Evolutionary conservation across 352 stramenopile species (phyloP), one percentile per base, ranked within the genome.

Genomic region (Thalassiosira hispida): DNA sequence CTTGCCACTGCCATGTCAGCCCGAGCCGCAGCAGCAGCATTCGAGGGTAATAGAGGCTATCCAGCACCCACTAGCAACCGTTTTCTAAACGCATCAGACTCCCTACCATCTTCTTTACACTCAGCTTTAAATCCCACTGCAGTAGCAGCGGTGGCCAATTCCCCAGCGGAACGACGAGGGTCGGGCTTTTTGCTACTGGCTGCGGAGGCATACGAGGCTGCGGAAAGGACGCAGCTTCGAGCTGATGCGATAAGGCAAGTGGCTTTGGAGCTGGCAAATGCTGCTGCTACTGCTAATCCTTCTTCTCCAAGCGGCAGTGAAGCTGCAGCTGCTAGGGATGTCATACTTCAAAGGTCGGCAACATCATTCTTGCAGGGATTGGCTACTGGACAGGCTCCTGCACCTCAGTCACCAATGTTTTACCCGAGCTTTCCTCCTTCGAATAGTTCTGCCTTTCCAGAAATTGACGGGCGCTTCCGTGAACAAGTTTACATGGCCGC

Each of bases 151-250:
- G 14, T 66, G 25, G 57, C 35, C 4, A 55, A 49, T 35, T 55
- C 47, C 33, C 29, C 62, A 14, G 25, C 31, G 0, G 62, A 73
- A 52, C 56, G 76, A 27, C 56, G 76, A 29, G 76, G 76, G 9
- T 79, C 67, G 23, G 76, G 55, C 2, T 84, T 69, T 49, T 55
- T 84, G 1, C 49, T 84, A 3, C 29, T 84, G 0, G 76, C 76
- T 18, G 76, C 76, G 8, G 62, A 78, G 47, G 69, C 69, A 0
- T 68, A 68, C 12, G 69, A 70, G 22, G 76, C 68, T 14, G 72
- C 72, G 25, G 73, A 81, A 63, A 27, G 65, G 40, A 70, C 55
- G 1, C 61, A 79, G 64, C 56, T 51, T 1, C 59, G 69, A 49
- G 63, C 67, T 14, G 53, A 72, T 60, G 69, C 76, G 5, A 77